phyloP scores from a whole-genome alignment of 108 stramenopile genomes.

The Stephanodiscus minutulus region DNA sequence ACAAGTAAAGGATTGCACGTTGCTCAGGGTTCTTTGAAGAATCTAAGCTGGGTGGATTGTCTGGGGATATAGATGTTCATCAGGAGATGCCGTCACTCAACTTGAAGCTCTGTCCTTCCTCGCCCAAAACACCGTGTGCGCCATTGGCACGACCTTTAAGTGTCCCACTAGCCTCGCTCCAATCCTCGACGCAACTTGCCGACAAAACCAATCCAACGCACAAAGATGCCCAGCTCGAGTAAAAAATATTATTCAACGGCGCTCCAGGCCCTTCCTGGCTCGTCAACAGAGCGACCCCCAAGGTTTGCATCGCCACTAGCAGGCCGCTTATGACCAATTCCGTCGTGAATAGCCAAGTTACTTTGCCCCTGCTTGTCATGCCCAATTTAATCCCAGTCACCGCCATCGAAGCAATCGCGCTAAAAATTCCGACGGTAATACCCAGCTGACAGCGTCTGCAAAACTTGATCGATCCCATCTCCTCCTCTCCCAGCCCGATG shows the following conservation, averaged over 20 bases:
- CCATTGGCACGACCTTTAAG: conserved; percentile 10
- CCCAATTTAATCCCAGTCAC: conserved; percentile 74
- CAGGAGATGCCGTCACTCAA: background rate
- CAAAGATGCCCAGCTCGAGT: conserved; percentile 73
- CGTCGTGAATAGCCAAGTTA: conserved; percentile 58
- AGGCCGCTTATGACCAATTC: conserved; percentile 60
- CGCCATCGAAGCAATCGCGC: conserved; percentile 49
- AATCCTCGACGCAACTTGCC: conserved; percentile 52
- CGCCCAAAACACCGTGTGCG: conserved; percentile 1
- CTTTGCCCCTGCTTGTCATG: conserved; percentile 38
- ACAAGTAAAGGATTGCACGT: background rate
- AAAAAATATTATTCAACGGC: conserved; percentile 80
- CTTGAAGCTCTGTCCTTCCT: conserved; percentile 10
- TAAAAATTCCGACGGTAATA: conserved; percentile 65
- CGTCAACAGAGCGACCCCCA: conserved; percentile 67
- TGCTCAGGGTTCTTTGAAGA: background rate
- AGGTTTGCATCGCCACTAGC: conserved; percentile 57
- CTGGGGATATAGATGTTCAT: background rate
- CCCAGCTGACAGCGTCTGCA: conserved; percentile 76
- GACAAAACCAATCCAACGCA: conserved; percentile 33
- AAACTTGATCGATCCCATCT: conserved; percentile 40
- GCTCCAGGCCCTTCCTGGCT: conserved; percentile 70
- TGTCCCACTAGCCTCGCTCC: conserved; percentile 28
- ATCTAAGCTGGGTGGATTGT: background rate
- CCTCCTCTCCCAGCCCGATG: conserved; percentile 9